Evolutionary conservation across 192 early-diverging fungal genomes (phyloP).

Genomic region (Dispira simplex): DNA sequence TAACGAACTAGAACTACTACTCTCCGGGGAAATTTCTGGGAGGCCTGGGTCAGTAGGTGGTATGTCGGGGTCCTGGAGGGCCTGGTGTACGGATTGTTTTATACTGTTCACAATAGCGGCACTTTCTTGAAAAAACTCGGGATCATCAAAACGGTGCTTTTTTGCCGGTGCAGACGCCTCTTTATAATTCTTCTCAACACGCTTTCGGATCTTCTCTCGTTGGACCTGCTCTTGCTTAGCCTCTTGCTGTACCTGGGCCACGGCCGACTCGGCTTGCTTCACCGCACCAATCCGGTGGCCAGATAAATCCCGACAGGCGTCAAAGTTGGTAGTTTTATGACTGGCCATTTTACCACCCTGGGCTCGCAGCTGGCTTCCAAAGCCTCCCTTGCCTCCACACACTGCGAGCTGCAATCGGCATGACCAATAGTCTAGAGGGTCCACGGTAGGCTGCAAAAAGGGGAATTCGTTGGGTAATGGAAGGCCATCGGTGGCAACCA

Average conservation of each 20-base stretch:
- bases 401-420: constrained; percentile 29
- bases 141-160: constrained; percentile 76
- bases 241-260: constrained; percentile 16
- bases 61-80: not conserved
- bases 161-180: constrained; percentile 29
- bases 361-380: constrained; percentile 85
- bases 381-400: constrained; percentile 90
- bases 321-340: constrained; percentile 81
- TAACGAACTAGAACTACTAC: too few species aligned
- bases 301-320: constrained; percentile 85
- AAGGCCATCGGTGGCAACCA: constrained; percentile 25
- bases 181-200: constrained; percentile 64
- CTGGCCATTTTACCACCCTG: constrained; percentile 81
- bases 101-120: constrained; percentile 50
- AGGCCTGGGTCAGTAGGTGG: too few species aligned
- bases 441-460: constrained; percentile 15
- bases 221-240: constrained; percentile 17
- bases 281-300: constrained; percentile 78
- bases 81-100: constrained; percentile 31
- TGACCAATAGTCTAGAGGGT: constrained; percentile 18
- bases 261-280: constrained; percentile 76
- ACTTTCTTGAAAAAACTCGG: constrained; percentile 45
- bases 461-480: constrained; percentile 20
- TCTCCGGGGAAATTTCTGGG: too few species aligned
- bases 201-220: constrained; percentile 61